Base-by-base conservation (phyloP, 2,329 filamentous ascomycete species). In the Ceratocystis colombiana region DNA sequence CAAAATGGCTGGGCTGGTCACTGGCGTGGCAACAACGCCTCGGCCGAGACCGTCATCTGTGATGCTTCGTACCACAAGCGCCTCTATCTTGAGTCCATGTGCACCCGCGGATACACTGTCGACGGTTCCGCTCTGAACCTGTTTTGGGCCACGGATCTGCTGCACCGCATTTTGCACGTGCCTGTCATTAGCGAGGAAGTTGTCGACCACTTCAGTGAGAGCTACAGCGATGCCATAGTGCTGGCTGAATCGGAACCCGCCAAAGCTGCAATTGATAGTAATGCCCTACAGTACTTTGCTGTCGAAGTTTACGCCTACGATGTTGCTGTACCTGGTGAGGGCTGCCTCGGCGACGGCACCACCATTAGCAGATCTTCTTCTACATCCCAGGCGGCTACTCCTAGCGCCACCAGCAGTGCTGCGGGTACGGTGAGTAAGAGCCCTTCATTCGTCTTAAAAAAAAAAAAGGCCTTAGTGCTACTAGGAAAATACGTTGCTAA, bases 11-110 rank as follows among this genome's bases (percentile, higher is more conserved):
- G 82, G 80, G 86, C 78, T 59, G 86, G 86, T 44, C 86, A 89
- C 76, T 87, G 82, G 82, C 82, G 87, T 65, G 86, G 86, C 55
- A 71, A 73, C 30, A 88, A 88, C 68, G 85, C 80, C 1, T 84
- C 84, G 2, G 74, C 78, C 0, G 85, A 89, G 74, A 89, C 86
- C 1, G 86, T 88, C 69, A 88, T 89, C 73, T 89, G 86, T 74
- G 79, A 80, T 4, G 76, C 82, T 1, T 87, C 84, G 1, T 89
- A 84, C 73, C 71, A 75, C 46, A 79, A 78, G 61, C 83, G 86
- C 62, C 80, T 79, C 45, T 79, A 79, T 22, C 79, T 89, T 6
- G 77, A 80, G 63, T 79, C 79, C 37, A 77, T 88, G 71, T 89
- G 87, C 73, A 79, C 78, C 30, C 76, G 80, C 20, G 86, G 86